Evolutionary conservation across 23 red algal genomes (phyloP), one percentile per base, ranked within the genome.

Genomic region (Gracilaria domingensis): DNA sequence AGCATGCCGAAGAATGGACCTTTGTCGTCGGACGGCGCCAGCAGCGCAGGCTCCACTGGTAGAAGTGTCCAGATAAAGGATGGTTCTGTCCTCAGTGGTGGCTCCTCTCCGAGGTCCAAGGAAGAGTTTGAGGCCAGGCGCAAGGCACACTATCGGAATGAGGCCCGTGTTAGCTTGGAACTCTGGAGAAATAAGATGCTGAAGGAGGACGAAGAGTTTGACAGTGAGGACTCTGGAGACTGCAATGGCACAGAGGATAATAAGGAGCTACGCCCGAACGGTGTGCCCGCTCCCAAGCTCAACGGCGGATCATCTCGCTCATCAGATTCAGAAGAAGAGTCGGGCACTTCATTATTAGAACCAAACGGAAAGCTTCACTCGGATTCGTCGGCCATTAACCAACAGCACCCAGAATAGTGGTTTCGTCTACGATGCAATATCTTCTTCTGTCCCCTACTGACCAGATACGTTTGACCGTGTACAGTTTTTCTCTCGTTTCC

Each of bases 81-180:
- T 38, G 67, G 48, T 47, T 50, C 55, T 55, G 67, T 24, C 13
- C 32, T 58, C 23, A 75, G 66, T 25, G 66, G 45, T 50, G 84
- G 84, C 20, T 75, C 66, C 38, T 88, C 84, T 13, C 84, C 84
- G 51, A 35, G 70, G 25, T 70, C 58, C 2, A 75, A n/a, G 51
- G 84, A 88, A 44, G 65, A 70, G 37, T 88, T 88, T 75, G 84
- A 62, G 32, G 84, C 84, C 13, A 23, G 84, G 12, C 84, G 84
- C 47, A 88, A 44, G 33, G 84, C 84, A 16, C 84, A 88, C 45
- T 88, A 88, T 78, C 65, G 84, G 20, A 88, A 88, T 78, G 84
- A 88, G 66, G 65, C 70, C 32, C 64, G 84, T 16, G 79, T 82
- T 8, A 82, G 58, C 49, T 50, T 77, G 42, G 79, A 56, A 38